Evolutionary conservation across 2,329 filamentous ascomycete species (phyloP).

Genomic region (Verticillium alfalfae): DNA sequence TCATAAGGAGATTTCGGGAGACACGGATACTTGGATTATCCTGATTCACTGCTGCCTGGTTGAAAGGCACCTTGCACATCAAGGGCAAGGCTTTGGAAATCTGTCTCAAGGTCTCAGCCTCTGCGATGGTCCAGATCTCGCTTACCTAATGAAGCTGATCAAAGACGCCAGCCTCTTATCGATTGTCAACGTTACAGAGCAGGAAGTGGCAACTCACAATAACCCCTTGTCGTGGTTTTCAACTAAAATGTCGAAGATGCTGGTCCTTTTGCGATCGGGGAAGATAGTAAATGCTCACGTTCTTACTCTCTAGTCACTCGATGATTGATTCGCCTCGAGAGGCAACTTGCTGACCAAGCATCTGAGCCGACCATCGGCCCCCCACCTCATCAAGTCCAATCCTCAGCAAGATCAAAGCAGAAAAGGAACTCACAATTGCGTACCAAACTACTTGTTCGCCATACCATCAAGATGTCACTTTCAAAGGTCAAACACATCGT

Average conservation of each 20-base stretch:
- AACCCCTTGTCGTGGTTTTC: neutral
- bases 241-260: no score
- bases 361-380: neutral
- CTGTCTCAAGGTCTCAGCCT: neutral
- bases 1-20: neutral
- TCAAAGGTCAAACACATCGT: constrained; percentile 71
- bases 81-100: neutral
- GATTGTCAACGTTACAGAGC: neutral
- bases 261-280: neutral
- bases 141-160: neutral
- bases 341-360: neutral
- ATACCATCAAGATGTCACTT: constrained; percentile 48
- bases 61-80: no score
- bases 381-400: neutral
- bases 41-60: neutral
- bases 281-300: neutral
- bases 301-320: neutral
- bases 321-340: neutral
- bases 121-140: neutral
- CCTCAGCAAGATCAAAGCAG: neutral
- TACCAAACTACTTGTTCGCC: neutral
- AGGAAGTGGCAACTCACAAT: neutral
- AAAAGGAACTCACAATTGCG: neutral
- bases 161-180: neutral
- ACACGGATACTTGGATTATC: neutral